These are phyloP conservation scores for Eucalyptus marginata DNA, from an alignment of 345 rosid species.

Conservation along the genomic window DNA sequence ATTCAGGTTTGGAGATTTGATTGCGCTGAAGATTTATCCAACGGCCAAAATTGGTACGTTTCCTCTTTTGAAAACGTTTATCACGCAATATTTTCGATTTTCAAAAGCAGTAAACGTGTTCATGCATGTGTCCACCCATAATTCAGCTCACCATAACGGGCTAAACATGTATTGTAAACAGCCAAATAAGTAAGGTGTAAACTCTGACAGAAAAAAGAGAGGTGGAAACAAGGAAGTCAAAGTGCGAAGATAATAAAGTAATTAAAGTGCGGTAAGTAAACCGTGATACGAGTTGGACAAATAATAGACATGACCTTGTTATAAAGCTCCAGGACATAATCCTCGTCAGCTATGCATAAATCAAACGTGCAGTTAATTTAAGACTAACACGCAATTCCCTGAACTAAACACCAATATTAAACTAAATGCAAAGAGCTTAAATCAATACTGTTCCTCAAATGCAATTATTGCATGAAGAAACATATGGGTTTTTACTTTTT, in stretches of 20 bases:
- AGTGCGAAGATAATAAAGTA: not conserved
- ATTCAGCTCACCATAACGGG: not conserved
- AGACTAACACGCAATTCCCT: not conserved
- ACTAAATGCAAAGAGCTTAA: too few relatives aligned
- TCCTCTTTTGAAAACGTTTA: not conserved
- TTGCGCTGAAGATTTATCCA: not conserved
- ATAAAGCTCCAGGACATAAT: not conserved
- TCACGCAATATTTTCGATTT: not conserved
- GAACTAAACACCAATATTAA: not conserved
- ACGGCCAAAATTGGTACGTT: not conserved
- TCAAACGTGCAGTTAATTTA: not conserved
- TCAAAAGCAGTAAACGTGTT: not conserved
- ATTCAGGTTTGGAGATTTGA: rapidly evolving
- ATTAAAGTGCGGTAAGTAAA: not conserved
- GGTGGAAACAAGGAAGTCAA: not conserved
- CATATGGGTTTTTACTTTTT: not conserved
- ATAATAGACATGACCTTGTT: not conserved
- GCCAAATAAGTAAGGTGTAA: not conserved
- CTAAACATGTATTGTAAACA: not conserved
- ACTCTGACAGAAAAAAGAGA: not conserved
- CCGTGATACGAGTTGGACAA: not conserved
- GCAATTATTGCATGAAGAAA: not conserved
- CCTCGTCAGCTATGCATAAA: not conserved
- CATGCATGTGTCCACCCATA: not conserved
- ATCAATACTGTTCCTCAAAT: too few relatives aligned